Percentiles rank a stretch among this genome's conserved stretches.
Evolutionary conservation across 805 yeast genomes (phyloP).

Genomic region (Pichia nanzhaoensis): DNA sequence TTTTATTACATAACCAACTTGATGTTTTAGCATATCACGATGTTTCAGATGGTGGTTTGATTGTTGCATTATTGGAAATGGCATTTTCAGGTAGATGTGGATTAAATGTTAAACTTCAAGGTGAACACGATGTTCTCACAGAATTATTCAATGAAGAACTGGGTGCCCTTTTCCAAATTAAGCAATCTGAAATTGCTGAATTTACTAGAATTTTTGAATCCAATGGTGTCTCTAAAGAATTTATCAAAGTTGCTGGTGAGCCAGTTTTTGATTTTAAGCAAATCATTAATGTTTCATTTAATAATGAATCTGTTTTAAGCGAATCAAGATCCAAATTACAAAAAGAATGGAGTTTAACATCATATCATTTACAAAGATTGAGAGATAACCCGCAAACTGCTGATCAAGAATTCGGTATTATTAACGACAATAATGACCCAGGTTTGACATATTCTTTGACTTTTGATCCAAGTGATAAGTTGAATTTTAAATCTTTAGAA

Average conservation of each 20-base stretch:
- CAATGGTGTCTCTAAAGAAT: conserved; percentile 50
- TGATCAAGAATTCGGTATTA: conserved; percentile 71
- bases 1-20: conserved; percentile 59
- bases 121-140: conserved; percentile 34
- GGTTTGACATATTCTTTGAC: conserved; percentile 81
- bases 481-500: conserved; percentile 32
- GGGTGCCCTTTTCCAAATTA: conserved; percentile 92
- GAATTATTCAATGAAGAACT: conserved; percentile 85
- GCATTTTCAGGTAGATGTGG: conserved; percentile 95
- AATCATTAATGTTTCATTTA: conserved; percentile 39
- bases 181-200: conserved; percentile 41
- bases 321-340: conserved; percentile 67
- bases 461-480: conserved; percentile 50
- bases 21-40: conserved; percentile 89
- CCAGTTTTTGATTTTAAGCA: conserved; percentile 50
- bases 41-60: conserved; percentile 92
- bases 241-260: conserved; percentile 59
- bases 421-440: conserved; percentile 79
- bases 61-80: conserved; percentile 85
- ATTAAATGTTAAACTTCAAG: conserved; percentile 45
- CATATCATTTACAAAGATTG: conserved; percentile 80
- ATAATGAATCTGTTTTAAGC: conserved; percentile 40
- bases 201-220: conserved; percentile 51
- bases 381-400: conserved; percentile 94
- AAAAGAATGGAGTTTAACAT: conserved; percentile 79